A percentile compares a stretch with the other conserved stretches of the same genome.
Evolutionary conservation across 805 yeast species (phyloP).

Genomic region (Myxozyma kluyveri): DNA sequence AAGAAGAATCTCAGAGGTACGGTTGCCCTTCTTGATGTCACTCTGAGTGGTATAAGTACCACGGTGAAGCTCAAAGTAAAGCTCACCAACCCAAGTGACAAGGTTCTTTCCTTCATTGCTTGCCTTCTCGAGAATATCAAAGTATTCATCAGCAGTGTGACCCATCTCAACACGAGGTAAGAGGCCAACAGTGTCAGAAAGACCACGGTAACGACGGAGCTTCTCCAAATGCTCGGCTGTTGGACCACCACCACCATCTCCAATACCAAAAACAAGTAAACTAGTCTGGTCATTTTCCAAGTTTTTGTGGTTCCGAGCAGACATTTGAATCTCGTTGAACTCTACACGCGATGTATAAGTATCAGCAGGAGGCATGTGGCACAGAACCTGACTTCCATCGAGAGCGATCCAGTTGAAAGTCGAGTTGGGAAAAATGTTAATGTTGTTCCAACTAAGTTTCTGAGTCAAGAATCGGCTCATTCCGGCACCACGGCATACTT

Average conservation of each 20-base stretch:
- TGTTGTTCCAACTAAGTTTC: constrained; percentile 94
- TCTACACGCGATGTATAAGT: constrained; percentile 93
- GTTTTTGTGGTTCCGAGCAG: constrained; percentile 78
- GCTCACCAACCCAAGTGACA: constrained; percentile 91
- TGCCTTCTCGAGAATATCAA: constrained; percentile 56
- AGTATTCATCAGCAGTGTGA: constrained; percentile 75
- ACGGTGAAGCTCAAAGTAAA: constrained; percentile 91
- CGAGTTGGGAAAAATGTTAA: constrained; percentile 81
- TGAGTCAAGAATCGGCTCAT: constrained; percentile 85
- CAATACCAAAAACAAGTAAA: constrained; percentile 80
- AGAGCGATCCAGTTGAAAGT: constrained; percentile 95
- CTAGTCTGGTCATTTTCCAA: constrained; percentile 77
- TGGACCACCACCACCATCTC: constrained; percentile 99
- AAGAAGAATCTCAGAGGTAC: constrained; percentile 68
- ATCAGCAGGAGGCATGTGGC: constrained; percentile 97
- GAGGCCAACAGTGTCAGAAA: constrained; percentile 73
- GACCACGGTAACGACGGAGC: constrained; percentile 84
- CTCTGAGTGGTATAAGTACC: constrained; percentile 98
- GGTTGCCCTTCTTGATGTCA: constrained; percentile 72
- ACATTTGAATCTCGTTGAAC: constrained; percentile 86
- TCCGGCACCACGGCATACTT: constrained; percentile 82
- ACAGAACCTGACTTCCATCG: constrained; percentile 81
- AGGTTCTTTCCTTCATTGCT: constrained; percentile 65
- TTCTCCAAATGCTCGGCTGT: constrained; percentile 90
- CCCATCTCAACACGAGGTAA: constrained; percentile 83